Base-by-base conservation (phyloP, 768 basidiomycete species). In the Pleurotus tuber-regium region DNA sequence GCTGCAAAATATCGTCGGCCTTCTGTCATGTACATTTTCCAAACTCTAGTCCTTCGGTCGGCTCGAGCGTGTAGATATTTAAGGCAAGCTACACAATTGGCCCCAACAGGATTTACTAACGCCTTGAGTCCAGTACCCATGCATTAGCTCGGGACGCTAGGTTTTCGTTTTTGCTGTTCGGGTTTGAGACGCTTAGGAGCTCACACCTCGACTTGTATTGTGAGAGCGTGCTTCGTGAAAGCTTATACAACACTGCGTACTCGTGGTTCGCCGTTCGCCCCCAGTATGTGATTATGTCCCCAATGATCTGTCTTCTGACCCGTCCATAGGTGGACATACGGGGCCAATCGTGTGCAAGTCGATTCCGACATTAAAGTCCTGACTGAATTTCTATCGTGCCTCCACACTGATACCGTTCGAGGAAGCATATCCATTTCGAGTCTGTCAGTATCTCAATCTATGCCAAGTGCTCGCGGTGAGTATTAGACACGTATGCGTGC, bases 231-330 rank as follows among this genome's bases (percentile, higher is more conserved):
- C 69, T 93, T 26, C 80, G 97, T 35, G 82, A 90, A 57, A 75
- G 74, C 43, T 70, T 99, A 4, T 99, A 93, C 66, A 67, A 70
- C 4, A 80, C 85, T 1, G 93, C 92, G 2, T 91, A 92, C 59
- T 80, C 85, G 3, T 98, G 96, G 97, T 99, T 98, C 69, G 73
- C 87, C n/a, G 80, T 87, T 42, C 80, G 88, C n/a, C 88, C 94
- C 7, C 92, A 93, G 95, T 97, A 66, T 67, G 91, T 61, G 12
- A 7, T 11, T 29, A 12, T 25, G 29, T 38, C 30, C 3, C 26
- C 31, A 46, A 36, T n/a, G 46, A 18, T 30, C 5, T 41, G 3
- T 26, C 23, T 43, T 23, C 24, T 31, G 41, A 46, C 21, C n/a
- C 36, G 29, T 43, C 54, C 2, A 52, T 59, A 98, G 95, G 60